These are phyloP conservation scores for Aspergillus hortae DNA, from an alignment of 2,329 filamentous ascomycete species.

Conservation along the genomic window DNA sequence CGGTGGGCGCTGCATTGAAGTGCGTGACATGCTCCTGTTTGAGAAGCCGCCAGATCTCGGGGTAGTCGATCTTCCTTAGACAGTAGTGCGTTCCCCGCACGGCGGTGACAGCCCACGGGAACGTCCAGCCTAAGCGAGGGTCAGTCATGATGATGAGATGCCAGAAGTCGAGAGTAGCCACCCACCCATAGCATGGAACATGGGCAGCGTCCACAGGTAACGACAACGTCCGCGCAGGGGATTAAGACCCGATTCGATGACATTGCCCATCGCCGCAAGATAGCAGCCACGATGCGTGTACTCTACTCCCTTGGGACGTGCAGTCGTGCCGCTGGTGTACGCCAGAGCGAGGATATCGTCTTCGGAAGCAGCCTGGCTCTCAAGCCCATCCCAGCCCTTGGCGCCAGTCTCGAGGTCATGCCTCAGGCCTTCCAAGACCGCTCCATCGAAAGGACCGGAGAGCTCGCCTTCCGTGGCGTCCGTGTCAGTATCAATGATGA, in stretches of 20 bases:
- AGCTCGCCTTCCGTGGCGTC: constrained; percentile 71
- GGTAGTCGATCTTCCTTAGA: constrained; percentile 90
- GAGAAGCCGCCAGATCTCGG: constrained; percentile 83
- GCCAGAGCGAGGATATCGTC: constrained; percentile 80
- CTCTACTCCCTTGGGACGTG: constrained; percentile 85
- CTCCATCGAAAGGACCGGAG: constrained; percentile 77
- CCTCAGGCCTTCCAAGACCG: constrained; percentile 73
- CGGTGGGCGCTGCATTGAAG: constrained; percentile 92
- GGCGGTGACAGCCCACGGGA: constrained; percentile 89
- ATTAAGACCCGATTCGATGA: constrained; percentile 86
- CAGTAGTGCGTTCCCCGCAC: constrained; percentile 94
- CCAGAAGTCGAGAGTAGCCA: constrained; percentile 5
- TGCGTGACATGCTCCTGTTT: constrained; percentile 87
- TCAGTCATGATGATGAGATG: constrained; percentile 27
- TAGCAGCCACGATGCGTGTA: constrained; percentile 88
- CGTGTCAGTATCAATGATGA: constrained; percentile 82
- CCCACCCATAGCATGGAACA: constrained; percentile 66
- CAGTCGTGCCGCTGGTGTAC: constrained; percentile 92
- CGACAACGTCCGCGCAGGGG: constrained; percentile 64
- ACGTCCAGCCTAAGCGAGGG: constrained; percentile 62
- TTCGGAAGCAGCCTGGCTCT: constrained; percentile 68
- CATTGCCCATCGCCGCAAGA: constrained; percentile 76
- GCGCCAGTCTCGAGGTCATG: constrained; percentile 64
- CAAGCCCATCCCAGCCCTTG: constrained; percentile 73
- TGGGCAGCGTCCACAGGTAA: constrained; percentile 88